Evolutionary conservation across 108 stramenopile genomes (phyloP), one percentile per base, ranked within the genome.

Genomic region (Cyclotella cryptica): DNA sequence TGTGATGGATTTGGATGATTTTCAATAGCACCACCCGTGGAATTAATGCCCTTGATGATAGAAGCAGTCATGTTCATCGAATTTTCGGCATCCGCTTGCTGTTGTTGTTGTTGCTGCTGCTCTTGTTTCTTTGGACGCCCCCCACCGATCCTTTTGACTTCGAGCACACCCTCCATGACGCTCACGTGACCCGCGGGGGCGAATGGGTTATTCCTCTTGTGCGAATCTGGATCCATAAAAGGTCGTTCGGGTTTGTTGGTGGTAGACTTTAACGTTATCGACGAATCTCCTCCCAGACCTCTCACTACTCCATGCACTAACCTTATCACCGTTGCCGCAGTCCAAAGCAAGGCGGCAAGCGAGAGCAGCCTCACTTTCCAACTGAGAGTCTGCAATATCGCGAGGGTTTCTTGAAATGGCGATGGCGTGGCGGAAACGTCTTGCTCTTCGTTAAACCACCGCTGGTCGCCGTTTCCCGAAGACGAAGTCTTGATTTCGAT

Each of bases 141-240:
- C 57, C 46, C 46, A 45, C 65, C 65, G 27, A 71, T 54, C 26
- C 57, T 45, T 28, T 71, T 71, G 14, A 45, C 15, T 21, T 71
- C 70, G 22, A 71, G 15, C 22, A 71, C 70, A 14, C 70, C 15
- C 41, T 71, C 70, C 57, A 71, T 14, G 10, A 71, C 70, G 17
- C 70, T 55, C 43, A 57, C 70, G 18, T 71, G 45, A 13, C 26
- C 70, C 29, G 49, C 21, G 7, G 68, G 39, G 11, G 70, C 70
- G 42, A 71, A 71, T 41, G 70, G 70, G 57, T 71, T 71, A 18
- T 42, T 28, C 17, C 70, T 29, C 9, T 10, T 27, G 27, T 71
- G 70, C 0, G 55, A 21, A 44, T 71, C 70, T 18, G 70, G 41
- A 6, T 41, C 55, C 70, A 71, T 71, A 26, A 44, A 47, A 29